These are phyloP conservation scores for Zymoseptoria passerinii DNA, from an alignment of 2,329 filamentous ascomycete genomes.

Conservation along the genomic window DNA sequence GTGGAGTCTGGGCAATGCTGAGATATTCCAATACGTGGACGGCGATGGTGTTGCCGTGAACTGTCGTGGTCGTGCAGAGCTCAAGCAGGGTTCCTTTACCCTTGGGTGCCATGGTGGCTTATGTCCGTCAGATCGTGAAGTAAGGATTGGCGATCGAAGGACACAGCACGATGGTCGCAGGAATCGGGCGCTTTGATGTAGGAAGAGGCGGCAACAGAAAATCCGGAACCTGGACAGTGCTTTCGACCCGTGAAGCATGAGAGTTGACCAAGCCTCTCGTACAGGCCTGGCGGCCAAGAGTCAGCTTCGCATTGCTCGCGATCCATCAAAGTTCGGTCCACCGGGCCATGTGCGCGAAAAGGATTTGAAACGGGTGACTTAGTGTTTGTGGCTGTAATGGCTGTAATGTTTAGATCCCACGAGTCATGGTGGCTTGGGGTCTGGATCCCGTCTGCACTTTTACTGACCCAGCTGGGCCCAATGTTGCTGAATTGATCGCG, in stretches of 20 bases:
- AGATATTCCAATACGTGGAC: constrained; percentile 58
- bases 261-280: not conserved
- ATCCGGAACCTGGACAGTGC: not conserved
- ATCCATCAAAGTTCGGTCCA: not conserved
- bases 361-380: not conserved
- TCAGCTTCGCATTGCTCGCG: not conserved
- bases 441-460: not conserved
- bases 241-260: not conserved
- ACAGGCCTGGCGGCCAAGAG: not conserved
- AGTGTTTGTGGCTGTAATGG: not conserved
- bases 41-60: constrained; percentile 55
- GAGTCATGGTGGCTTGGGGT: not conserved
- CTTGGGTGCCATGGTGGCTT: constrained; percentile 4
- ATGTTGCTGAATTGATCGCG: not conserved
- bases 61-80: constrained; percentile 51
- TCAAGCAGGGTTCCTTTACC: constrained; percentile 37
- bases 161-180: not conserved
- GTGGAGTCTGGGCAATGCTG: constrained; percentile 47
- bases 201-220: not conserved
- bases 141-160: not conserved
- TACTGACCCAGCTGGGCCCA: not conserved
- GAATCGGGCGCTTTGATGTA: not conserved
- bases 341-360: not conserved
- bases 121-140: not conserved
- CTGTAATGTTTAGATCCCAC: not conserved